Base-by-base conservation (phyloP, 495 filamentous ascomycete genomes). In the Trichoderma gamsii region DNA sequence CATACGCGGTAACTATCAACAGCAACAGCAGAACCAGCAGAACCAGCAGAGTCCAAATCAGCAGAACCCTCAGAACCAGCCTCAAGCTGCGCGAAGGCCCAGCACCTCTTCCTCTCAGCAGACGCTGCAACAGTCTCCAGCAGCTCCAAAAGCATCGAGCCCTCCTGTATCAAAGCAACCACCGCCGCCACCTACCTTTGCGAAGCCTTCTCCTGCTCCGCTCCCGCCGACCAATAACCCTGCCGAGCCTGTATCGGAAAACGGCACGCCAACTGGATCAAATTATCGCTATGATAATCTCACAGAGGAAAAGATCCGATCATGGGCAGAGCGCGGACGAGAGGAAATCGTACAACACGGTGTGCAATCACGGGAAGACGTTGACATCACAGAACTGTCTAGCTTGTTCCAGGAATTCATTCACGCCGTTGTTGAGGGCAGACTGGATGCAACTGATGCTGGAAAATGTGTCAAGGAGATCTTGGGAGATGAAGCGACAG, bases 331-430 rank as follows among this genome's bases (percentile, higher is more conserved):
- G 65, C 75, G 72, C 64, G 83, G 78, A n/a, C 80, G 84, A 7
- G 82, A 85, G 61, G 80, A 84, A 59, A 76, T 86, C 5, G 73
- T 85, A 25, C 75, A 77, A 4, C 76, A 83, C 70, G 84, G 83
- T 35, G 72, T 79, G 64, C 81, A 86, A 69, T 88, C 87, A 32
- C 84, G 84, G 63, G 77, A 84, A 38, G 83, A 88, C 69, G 84
- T 89, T 70, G 90, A 96, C 74, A 74, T 84, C 25, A 75, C 87
- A 43, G 82, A 82, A 67, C 79, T 97, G 41, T 84, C 87, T 41
- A 85, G 83, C 13, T 79, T 97, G 27, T 93, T 93, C 70, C 92
- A 97, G 76, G 96, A 99, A 73, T 81, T 98, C 29, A 82, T 95
- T 25, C 83, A 86, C 59, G 85, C 91, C 51, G 87, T 86, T 52